phyloP scores from a whole-genome alignment of 2,329 filamentous ascomycete genomes.

The Parascedosporium putredinis region DNA sequence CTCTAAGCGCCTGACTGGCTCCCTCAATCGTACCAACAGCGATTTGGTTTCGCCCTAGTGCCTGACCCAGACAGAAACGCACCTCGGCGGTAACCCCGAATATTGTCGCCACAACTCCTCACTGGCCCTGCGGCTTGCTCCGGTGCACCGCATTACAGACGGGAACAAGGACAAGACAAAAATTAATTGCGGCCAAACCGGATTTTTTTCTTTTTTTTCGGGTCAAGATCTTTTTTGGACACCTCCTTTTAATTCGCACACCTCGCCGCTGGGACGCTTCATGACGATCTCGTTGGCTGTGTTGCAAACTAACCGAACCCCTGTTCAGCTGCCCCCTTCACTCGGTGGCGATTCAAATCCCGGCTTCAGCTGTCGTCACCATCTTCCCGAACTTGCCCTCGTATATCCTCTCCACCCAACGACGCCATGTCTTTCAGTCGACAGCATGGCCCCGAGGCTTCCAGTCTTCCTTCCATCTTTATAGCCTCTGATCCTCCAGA shows the following conservation, averaged over 20 bases:
- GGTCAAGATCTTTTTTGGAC: not conserved
- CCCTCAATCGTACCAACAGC: not conserved
- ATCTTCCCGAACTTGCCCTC: not conserved
- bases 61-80: not conserved
- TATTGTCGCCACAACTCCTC: not conserved
- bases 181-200: not conserved
- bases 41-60: not conserved
- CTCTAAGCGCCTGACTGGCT: not conserved
- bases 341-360: constrained; percentile 1
- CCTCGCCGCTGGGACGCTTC: not conserved
- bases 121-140: not conserved
- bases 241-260: not conserved
- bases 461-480: constrained; percentile 10
- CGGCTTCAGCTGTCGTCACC: constrained; percentile 3
- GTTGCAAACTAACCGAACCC: not conserved
- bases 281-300: constrained; percentile 8
- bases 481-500: constrained; percentile 9
- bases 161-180: too few relatives aligned
- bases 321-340: constrained; percentile 6
- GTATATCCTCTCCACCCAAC: not conserved
- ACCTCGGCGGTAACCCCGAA: constrained; percentile 1
- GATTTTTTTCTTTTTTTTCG: not conserved
- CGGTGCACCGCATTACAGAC: not conserved
- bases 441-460: constrained; percentile 10
- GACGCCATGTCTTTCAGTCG: constrained; percentile 9